Evolutionary conservation across 2,329 filamentous ascomycete genomes (phyloP), one percentile per base, ranked within the genome.

Genomic region (Xylariales sp.): DNA sequence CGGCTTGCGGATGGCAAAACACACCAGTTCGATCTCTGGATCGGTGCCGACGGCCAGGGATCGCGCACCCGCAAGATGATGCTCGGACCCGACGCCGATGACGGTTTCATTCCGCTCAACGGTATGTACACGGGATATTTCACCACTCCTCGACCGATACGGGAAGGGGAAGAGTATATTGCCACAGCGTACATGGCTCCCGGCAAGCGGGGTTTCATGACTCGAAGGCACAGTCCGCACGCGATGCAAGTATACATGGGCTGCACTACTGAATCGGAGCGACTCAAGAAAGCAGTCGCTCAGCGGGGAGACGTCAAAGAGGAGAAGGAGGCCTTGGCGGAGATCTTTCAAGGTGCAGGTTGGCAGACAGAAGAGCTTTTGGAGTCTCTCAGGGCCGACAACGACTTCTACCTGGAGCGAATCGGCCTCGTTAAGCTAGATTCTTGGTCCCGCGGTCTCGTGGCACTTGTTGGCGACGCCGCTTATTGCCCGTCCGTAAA

Each of bases 401-500:
- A 65, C 1, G 66, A 74, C 48, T 74, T 76, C 46, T 76, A 76
- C 57, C 61, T 60, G 35, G 54, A 67, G 14, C 57, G 61, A 4
- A 46, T 74, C 12, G 70, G 61, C 0, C 64, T 70, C 29, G 66
- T 81, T 29, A 66, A 64, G 40, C 46, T 72, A 41, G 52, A 63
- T 1, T 48, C 46, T 4, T 76, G 67, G 71, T 66, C 59, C 2
- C 54, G 54, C 0, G 69, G 71, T 0, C 67, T 74, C 0, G 64
- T 78, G 3, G 68, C 63, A 2, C 58, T 79, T 0, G 39, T 80
- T 0, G 78, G 77, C 0, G 77, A 83, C 46, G 73, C 78, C 1
- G 75, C 59, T 0, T 72, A 69, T 48, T 70, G 67, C 15, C 73
- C 74, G 0, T 63, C 68, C 0, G 64, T 69, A 0, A 47, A 70